Base-by-base conservation (phyloP, 2,329 filamentous ascomycete species). In the Ilyonectria mors-panacis region DNA sequence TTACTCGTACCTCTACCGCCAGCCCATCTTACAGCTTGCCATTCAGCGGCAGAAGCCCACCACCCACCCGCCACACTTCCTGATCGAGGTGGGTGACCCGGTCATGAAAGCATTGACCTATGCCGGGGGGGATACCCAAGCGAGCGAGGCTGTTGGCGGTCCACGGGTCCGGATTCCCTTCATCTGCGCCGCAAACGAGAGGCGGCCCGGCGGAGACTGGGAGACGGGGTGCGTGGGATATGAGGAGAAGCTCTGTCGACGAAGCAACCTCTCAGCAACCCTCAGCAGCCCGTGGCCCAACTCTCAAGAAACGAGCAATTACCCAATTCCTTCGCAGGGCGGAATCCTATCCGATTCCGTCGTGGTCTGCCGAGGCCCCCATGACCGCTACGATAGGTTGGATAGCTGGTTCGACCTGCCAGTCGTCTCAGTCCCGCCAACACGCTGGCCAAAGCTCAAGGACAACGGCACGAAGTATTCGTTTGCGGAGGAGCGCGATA, bases 201-300 rank as follows among this genome's bases (percentile, higher is more conserved):
- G 91, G 76, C 86, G 91, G 42, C 87, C 92, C 0, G 93, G 93
- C 10, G 93, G 93, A n/a, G 92, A 94, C 77, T 95, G 93, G 93
- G 92, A 94, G 73, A 92, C 87, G 7, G 86, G 85, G 67, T 84
- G 81, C 13, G 78, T 81, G 3, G 82, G 82, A 37, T 83, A 84
- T 67, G 83, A 84, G 81, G 93, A 94, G 79, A 91, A 91, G 71
- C 86, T 95, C 42, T 93, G 92, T 75, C 87, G 92, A 67, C 86
- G 93, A 72, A 93, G 91, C 81, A 94, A 92, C 70, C 86, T 95
- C 37, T 91, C 91, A 6, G 89, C 91, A 19, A 89, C 90, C 3
- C 84, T 94, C 55, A 87, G 85, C 23, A 91, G 87, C 51, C 90
- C 91, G 2, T 90, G 85, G 67, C 82, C 85, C 3, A 83, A 81